phyloP scores from a whole-genome alignment of 1,139 yeast genomes.

The Blastobotrys persicus region DNA sequence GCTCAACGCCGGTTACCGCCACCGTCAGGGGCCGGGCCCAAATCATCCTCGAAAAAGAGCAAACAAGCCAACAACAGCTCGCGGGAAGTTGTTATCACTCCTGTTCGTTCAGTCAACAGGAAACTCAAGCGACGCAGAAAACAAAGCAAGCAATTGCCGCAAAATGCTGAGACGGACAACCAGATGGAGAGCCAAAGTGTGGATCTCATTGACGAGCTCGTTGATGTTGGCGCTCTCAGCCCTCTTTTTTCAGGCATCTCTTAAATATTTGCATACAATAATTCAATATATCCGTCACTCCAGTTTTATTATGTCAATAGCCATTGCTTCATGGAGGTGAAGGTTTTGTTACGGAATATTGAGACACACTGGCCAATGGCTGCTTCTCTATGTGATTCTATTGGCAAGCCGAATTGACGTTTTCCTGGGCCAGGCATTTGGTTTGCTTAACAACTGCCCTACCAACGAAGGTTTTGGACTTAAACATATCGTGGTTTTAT shows the following conservation, averaged over 20 bases:
- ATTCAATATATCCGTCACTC: neutral
- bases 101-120: constrained; percentile 30
- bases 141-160: constrained; percentile 8
- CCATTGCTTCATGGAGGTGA: no score
- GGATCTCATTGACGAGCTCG: constrained; percentile 38
- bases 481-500: no score
- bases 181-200: constrained; percentile 29
- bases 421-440: no score
- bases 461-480: no score
- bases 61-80: constrained; percentile 15
- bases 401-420: no score
- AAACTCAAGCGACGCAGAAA: constrained; percentile 26
- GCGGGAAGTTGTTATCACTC: constrained; percentile 38
- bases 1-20: constrained; percentile 15
- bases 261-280: constrained; percentile 12
- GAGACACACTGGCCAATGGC: no score
- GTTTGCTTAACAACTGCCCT: no score
- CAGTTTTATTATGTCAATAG: no score
- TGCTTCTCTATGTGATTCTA: no score
- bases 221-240: constrained; percentile 38
- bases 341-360: no score
- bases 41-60: constrained; percentile 16
- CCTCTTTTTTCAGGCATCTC: constrained; percentile 36
- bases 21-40: neutral
- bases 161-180: constrained; percentile 9